Evolutionary conservation across 768 basidiomycete genomes (phyloP), one percentile per base, ranked within the genome.

Genomic region (Candolleomyces eurysporus): DNA sequence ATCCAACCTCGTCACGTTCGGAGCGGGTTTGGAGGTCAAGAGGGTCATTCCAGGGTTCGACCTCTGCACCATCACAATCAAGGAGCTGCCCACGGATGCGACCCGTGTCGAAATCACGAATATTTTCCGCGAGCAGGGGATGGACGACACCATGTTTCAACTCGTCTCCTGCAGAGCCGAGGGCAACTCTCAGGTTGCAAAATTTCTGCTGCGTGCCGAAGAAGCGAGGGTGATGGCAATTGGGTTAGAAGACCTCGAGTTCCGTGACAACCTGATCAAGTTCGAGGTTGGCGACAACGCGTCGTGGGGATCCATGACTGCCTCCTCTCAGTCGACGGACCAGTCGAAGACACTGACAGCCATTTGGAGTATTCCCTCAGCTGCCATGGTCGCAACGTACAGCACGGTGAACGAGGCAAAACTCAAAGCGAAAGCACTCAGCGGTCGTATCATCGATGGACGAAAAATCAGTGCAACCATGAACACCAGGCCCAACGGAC

Each of bases 341-440:
- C 72, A 73, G 30, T 54, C 69, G 4, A 73, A 82, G 13, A 72
- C 76, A 42, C 66, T 88, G 54, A 78, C 76, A 0, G 75, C 87
- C 48, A 79, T 77, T 11, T 89, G 86, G 84, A 75, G 70, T 6
- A 70, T 72, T 0, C 85, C 85, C 1, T 82, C 79, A n/a, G 66
- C 67, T 5, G 69, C 77, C 1, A 78, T 81, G 61, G 63, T 82
- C n/a, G 84, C 75, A 0, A 76, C 73, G 4, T 88, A 82, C 62
- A 5, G 54, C 5, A 69, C 71, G 5, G 64, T 73, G 57, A 67
- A 65, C 39, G 65, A 69, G 31, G 79, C 82, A 0, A 57, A 66
- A 26, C 64, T 60, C 26, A 80, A 78, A 64, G 76, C 74, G 4
- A 64, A 59, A 21, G 64, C 68, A 31, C 69, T 87, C 42, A 64